Percentiles rank a stretch among this genome's conserved stretches.
Evolutionary conservation across 176 grass and related monocot species (phyloP).

Genomic region (Bolboschoenus planiculmis): DNA sequence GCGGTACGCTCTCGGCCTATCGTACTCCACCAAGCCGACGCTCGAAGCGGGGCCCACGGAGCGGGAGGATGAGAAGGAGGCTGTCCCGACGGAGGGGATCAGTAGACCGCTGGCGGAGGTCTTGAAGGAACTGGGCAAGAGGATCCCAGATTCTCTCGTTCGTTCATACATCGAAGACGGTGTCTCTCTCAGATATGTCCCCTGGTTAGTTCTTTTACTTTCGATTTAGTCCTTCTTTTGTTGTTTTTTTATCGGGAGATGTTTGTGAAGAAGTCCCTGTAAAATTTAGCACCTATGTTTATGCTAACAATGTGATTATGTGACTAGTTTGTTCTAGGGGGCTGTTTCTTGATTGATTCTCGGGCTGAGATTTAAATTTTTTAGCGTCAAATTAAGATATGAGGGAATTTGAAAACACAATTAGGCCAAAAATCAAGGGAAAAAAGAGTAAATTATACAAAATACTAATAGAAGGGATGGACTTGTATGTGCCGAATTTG

Average conservation of each 20-base stretch:
- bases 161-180: constrained; percentile 62
- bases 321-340: background rate
- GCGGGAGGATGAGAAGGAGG: constrained; percentile 36
- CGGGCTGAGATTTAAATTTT: no score
- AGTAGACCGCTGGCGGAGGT: constrained; percentile 66
- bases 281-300: background rate
- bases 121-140: constrained; percentile 69
- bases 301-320: no score
- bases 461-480: background rate
- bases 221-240: background rate
- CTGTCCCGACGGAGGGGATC: constrained; percentile 61
- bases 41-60: constrained; percentile 25
- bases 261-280: background rate
- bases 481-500: background rate
- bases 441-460: background rate
- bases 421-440: background rate
- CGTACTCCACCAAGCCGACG: constrained; percentile 46
- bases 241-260: background rate
- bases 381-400: no score
- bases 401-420: background rate
- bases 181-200: constrained; percentile 61
- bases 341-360: no score
- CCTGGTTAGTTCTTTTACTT: constrained; percentile 41
- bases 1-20: constrained; percentile 14
- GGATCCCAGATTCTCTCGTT: constrained; percentile 68